Conservation (phyloP, 1,284 basidiomycete species). For the Moesziomyces sp. region DNA sequence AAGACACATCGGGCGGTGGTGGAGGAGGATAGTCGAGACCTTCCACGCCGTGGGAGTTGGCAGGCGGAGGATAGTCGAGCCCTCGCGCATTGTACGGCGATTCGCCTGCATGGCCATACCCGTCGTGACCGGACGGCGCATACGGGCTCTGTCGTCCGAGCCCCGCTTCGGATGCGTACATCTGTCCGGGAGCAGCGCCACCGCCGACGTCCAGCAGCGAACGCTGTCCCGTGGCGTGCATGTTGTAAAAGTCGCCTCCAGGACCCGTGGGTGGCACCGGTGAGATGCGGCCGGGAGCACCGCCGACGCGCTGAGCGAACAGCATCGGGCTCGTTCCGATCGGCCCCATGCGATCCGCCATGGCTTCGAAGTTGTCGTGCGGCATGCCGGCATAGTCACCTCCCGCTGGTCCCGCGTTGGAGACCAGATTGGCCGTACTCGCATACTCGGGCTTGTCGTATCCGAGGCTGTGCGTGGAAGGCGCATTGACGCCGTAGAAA, state of each 20-base stretch:
- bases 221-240: conserved; percentile 12
- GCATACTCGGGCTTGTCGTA: conserved; percentile 45
- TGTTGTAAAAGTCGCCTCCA: conserved; percentile 10
- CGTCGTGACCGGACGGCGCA: conserved; percentile 2
- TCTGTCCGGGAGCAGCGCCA: conserved; percentile 10
- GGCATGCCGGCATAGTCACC: conserved; percentile 27
- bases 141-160: conserved; percentile 23
- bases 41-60: conserved; percentile 34
- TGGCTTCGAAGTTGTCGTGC: conserved; percentile 22
- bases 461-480: conserved; percentile 25
- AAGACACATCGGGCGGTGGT: conserved; percentile 29
- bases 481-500: conserved; percentile 37
- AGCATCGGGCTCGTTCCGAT: conserved; percentile 57
- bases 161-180: conserved; percentile 18
- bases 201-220: conserved; percentile 32
- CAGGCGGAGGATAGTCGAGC: conserved; percentile 48
- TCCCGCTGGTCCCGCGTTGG: conserved; percentile 52
- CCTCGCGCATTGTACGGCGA: conserved; percentile 23
- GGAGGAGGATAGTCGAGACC: conserved; percentile 47
- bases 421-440: conserved; percentile 50
- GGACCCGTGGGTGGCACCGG: conserved; percentile 13
- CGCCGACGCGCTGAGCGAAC: conserved; percentile 47
- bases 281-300: conserved; percentile 13
- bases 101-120: conserved; percentile 7
- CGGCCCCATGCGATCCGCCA: conserved; percentile 53